phyloP scores from a whole-genome alignment of 768 basidiomycete species.

The Mycena floridula region DNA sequence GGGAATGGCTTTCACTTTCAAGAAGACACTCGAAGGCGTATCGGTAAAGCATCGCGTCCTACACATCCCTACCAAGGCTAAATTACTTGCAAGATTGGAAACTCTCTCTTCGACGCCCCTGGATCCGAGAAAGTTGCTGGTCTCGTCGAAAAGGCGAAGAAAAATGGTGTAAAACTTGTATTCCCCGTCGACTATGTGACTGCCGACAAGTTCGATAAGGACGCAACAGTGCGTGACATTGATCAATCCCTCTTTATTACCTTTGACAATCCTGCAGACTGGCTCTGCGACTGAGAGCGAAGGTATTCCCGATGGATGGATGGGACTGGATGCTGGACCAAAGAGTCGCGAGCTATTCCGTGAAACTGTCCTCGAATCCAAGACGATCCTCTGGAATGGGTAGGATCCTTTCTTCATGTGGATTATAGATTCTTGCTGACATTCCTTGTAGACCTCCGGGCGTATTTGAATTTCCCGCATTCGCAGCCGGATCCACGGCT shows the following conservation, averaged over 20 bases:
- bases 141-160: constrained; percentile 88
- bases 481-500: constrained; percentile 77
- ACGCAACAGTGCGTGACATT: constrained; percentile 43
- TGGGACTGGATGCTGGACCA: constrained; percentile 91
- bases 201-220: constrained; percentile 92
- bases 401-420: constrained; percentile 23
- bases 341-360: constrained; percentile 79
- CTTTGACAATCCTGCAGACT: constrained; percentile 34
- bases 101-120: constrained; percentile 87
- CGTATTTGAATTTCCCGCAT: constrained; percentile 94
- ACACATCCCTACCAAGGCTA: neutral
- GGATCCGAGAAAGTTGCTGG: constrained; percentile 81
- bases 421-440: neutral
- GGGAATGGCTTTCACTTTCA: constrained; percentile 99
- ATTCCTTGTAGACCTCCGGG: constrained; percentile 71
- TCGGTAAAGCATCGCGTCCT: constrained; percentile 36
- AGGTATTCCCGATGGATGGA: constrained; percentile 90
- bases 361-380: constrained; percentile 75
- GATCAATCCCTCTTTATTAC: neutral
- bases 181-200: constrained; percentile 95
- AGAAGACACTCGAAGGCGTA: constrained; percentile 83
- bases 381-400: constrained; percentile 98
- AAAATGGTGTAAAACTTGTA: constrained; percentile 87
- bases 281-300: constrained; percentile 70
- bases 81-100: constrained; percentile 64